phyloP scores from a whole-genome alignment of 352 stramenopile genomes.

The Globisporangium middletonii region DNA sequence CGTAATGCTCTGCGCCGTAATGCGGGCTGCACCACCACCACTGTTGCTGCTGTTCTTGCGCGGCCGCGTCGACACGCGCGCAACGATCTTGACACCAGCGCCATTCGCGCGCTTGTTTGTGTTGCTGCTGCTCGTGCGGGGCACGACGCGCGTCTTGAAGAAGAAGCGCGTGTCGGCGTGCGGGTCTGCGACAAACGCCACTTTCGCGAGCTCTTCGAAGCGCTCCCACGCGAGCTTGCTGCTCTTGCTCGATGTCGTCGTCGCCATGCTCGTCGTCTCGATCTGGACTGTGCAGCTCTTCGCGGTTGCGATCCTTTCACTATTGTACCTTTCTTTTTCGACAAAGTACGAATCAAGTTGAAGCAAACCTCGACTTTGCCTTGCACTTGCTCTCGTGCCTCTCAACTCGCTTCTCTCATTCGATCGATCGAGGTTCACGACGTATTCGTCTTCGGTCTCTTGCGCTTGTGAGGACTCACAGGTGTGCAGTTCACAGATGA shows the following conservation, averaged over 20 bases:
- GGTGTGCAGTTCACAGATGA: too few relatives aligned
- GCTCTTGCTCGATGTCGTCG: conserved; percentile 8
- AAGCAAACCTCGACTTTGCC: too few relatives aligned
- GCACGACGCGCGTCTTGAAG: conserved; percentile 36
- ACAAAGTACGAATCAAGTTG: neutral
- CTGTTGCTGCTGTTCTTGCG: neutral
- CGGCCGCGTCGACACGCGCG: conserved; percentile 27
- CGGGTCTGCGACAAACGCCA: conserved; percentile 47
- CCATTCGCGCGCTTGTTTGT: conserved; percentile 18
- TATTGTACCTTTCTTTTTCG: neutral
- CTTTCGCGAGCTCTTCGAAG: conserved; percentile 68
- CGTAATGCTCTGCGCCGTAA: conserved; percentile 12
- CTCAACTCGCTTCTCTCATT: too few relatives aligned
- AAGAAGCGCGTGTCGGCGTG: conserved; percentile 46
- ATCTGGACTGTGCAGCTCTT: neutral
- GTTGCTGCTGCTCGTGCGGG: conserved; percentile 2
- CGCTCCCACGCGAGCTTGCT: conserved; percentile 43
- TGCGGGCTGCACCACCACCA: neutral
- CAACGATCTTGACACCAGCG: conserved; percentile 27
- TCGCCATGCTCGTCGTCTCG: neutral
- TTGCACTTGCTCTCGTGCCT: too few relatives aligned
- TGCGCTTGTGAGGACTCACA: too few relatives aligned
- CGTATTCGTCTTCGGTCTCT: too few relatives aligned
- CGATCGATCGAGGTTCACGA: too few relatives aligned
- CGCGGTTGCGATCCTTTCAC: too few relatives aligned